phyloP scores from a whole-genome alignment of 148 eudicot genomes.

The Diospyros lotus region DNA sequence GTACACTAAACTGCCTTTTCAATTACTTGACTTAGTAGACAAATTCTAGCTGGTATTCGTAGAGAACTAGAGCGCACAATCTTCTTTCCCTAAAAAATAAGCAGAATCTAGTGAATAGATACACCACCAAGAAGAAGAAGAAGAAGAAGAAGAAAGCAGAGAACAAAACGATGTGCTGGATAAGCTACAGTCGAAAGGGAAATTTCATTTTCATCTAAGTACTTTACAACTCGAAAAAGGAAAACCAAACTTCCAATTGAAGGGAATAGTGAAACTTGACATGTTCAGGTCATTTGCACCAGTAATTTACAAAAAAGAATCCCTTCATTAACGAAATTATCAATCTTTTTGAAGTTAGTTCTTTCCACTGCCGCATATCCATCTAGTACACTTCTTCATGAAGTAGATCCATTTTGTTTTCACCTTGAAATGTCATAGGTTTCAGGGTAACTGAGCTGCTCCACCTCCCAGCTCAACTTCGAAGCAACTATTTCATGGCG shows the following conservation, averaged over 20 bases:
- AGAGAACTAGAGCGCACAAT: too few species aligned
- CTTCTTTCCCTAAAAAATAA: too few species aligned
- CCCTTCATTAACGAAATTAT: slow-evolving; percentile 20
- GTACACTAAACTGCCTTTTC: too few species aligned
- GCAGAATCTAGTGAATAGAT: too few species aligned
- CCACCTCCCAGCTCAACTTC: slow-evolving; percentile 66
- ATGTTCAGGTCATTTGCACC: slow-evolving; percentile 19
- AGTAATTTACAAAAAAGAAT: slow-evolving; percentile 15
- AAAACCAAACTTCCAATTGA: slow-evolving; percentile 10
- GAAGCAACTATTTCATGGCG: slow-evolving; percentile 66
- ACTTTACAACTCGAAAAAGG: slow-evolving; percentile 3
- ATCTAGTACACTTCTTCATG: slow-evolving; percentile 1
- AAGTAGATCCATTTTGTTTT: slow-evolving; percentile 8
- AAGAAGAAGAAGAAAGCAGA: background rate
- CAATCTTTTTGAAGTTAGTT: slow-evolving; percentile 23
- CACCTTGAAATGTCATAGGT: slow-evolving; percentile 45
- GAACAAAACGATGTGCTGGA: background rate
- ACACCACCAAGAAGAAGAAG: background rate
- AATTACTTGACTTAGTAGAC: too few species aligned
- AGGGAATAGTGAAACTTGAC: slow-evolving; percentile 18
- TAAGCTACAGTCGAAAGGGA: slow-evolving; percentile 1
- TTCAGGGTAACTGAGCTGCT: slow-evolving; percentile 52
- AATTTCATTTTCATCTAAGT: slow-evolving; percentile 8
- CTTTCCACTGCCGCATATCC: slow-evolving; percentile 14
- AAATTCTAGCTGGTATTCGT: too few species aligned